Evolutionary conservation across 2,329 filamentous ascomycete genomes (phyloP).

Genomic region (Pyrenochaeta sp.): DNA sequence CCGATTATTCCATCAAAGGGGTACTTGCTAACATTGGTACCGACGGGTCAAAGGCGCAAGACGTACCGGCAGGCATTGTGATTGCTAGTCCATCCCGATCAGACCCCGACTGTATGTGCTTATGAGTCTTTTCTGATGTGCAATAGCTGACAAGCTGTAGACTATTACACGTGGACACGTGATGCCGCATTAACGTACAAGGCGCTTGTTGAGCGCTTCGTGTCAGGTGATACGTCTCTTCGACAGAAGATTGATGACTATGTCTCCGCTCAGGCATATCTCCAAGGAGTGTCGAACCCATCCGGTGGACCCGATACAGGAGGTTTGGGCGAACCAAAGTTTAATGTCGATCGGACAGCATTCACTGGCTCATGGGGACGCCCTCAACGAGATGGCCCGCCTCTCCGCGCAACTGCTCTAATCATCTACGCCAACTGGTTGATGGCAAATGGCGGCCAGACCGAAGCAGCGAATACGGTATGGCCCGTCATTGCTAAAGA

Average conservation of each 20-base stretch:
- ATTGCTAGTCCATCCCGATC: conserved; percentile 64
- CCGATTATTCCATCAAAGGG: conserved; percentile 59
- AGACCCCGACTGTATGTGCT: conserved; percentile 61
- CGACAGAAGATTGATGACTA: conserved; percentile 72
- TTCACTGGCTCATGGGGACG: conserved; percentile 78
- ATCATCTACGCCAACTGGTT: conserved; percentile 78
- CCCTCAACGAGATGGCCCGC: conserved; percentile 81
- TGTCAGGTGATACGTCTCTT: conserved; percentile 65
- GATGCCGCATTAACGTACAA: conserved; percentile 78
- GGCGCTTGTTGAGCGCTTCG: conserved; percentile 71
- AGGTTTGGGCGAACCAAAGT: conserved; percentile 77
- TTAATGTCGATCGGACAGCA: conserved; percentile 68
- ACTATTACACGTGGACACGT: conserved; percentile 82
- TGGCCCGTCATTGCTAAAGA: conserved; percentile 83
- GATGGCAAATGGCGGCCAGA: conserved; percentile 65
- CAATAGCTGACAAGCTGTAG: conserved; percentile 50
- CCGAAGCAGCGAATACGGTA: conserved; percentile 56
- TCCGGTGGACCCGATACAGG: conserved; percentile 64
- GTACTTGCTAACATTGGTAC: conserved; percentile 66
- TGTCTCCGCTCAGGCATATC: conserved; percentile 70
- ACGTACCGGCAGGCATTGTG: conserved; percentile 60
- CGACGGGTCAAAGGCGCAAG: conserved; percentile 57
- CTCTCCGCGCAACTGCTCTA: conserved; percentile 76
- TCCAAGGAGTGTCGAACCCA: conserved; percentile 74
- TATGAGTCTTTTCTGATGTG: not conserved